Evolutionary conservation across 2,329 filamentous ascomycete genomes (phyloP), one percentile per base, ranked within the genome.

Genomic region (Colletotrichum musicola): DNA sequence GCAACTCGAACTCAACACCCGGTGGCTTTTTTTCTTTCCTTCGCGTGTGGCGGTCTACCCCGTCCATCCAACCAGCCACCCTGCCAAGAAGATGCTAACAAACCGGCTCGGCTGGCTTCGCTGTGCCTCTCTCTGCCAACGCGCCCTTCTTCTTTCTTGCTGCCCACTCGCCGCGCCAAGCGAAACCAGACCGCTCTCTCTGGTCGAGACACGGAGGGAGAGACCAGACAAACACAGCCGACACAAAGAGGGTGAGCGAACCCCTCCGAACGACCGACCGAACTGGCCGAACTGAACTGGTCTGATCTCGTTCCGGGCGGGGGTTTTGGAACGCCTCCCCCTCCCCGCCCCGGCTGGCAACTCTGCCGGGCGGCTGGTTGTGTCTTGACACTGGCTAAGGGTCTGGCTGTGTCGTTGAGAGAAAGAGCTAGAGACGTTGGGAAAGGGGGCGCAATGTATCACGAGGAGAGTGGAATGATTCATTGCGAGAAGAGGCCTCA

Each of bases 91-190:
- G 16, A 40, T 18, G 22, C 27, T 35, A 3, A n/a, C 54, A 54
- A n/a, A 35, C 56, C 44, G 47, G 65, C 61, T 38, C 42, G 18
- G 14, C 16, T 20, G 44, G 12, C 22, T 35, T 35, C 35, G 20
- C 50, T 47, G 55, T 59, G 62, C 56, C 50, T 61, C 47, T 13
- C 54, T 58, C 53, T 59, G 51, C 51, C 61, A 59, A 50, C 49
- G 30, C 50, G 18, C 46, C 27, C 20, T 46, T n/a, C 38, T 30
- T 6, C 27, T 51, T 6, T 12, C 22, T 42, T 2, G 22, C 4
- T 25, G 22, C 4, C 22, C 22, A 25, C 20, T 27, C 59, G 35
- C 42, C 64, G 64, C 50, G 64, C 60, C 64, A 68, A 68, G 64
- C 64, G 13, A 54, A 46, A 47, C 53, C 60, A 66, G 20, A 47